Percentiles rank a stretch among this genome's conserved stretches.
These are phyloP conservation scores for Phytophthora tubulina DNA, from an alignment of 352 stramenopile genomes.

Conservation along the genomic window DNA sequence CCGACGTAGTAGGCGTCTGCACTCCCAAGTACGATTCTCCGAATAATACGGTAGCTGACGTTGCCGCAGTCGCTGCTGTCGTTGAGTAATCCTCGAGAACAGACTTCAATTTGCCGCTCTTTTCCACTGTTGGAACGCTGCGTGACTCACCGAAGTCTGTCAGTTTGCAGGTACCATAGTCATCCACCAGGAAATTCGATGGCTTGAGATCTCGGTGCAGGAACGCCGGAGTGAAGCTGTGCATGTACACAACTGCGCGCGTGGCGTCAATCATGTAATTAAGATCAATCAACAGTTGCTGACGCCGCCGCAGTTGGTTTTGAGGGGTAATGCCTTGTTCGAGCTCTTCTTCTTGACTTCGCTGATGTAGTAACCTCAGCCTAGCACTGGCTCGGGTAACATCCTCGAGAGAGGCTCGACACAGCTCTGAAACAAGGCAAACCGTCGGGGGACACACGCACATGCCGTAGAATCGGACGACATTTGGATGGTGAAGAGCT, in stretches of 20 bases:
- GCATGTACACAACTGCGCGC: constrained; percentile 72
- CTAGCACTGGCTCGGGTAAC: constrained; percentile 44
- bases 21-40: constrained; percentile 34
- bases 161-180: constrained; percentile 55
- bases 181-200: constrained; percentile 71
- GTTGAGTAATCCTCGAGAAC: constrained; percentile 24
- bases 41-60: constrained; percentile 30
- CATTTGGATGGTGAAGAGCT: constrained; percentile 79
- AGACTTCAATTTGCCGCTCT: constrained; percentile 22
- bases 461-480: constrained; percentile 88
- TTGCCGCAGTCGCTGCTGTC: constrained; percentile 23
- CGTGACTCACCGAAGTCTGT: constrained; percentile 73
- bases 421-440: constrained; percentile 75
- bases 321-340: constrained; percentile 17
- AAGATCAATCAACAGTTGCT: constrained; percentile 60
- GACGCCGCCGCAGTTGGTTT: constrained; percentile 33
- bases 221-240: constrained; percentile 78
- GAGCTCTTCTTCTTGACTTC: constrained; percentile 10
- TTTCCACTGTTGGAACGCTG: constrained; percentile 43
- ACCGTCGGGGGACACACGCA: constrained; percentile 83
- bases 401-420: constrained; percentile 54
- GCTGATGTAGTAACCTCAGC: constrained; percentile 23
- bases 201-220: constrained; percentile 81
- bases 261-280: constrained; percentile 77
- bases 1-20: constrained; percentile 28